phyloP scores from a whole-genome alignment of 768 basidiomycete genomes.

The Tricholoma terreum region DNA sequence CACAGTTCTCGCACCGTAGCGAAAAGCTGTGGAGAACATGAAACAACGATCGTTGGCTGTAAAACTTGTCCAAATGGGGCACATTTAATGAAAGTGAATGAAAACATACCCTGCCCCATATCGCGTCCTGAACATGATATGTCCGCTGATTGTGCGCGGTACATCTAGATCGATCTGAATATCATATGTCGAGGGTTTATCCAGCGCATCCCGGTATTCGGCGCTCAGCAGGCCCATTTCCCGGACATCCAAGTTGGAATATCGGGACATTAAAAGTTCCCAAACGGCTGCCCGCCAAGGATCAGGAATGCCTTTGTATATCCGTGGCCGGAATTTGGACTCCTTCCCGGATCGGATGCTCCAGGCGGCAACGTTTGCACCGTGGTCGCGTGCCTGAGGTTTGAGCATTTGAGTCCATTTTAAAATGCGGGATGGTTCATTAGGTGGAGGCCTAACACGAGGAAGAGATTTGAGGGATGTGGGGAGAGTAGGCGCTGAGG shows the following conservation, averaged over 20 bases:
- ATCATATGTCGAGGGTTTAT: slow-evolving; percentile 85
- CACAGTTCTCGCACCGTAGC: slow-evolving; percentile 77
- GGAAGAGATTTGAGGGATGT: slow-evolving; percentile 47
- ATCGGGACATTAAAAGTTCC: slow-evolving; percentile 72
- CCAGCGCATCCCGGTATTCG: slow-evolving; percentile 62
- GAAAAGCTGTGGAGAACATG: slow-evolving; percentile 93
- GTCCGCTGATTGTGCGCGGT: slow-evolving; percentile 91
- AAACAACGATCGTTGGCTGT: slow-evolving; percentile 90
- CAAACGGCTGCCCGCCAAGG: slow-evolving; percentile 93
- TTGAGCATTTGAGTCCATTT: slow-evolving; percentile 95
- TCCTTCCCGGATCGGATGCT: slow-evolving; percentile 60
- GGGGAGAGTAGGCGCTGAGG: slow-evolving; percentile 44
- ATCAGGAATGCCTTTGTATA: slow-evolving; percentile 96
- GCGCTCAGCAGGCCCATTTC: slow-evolving; percentile 42
- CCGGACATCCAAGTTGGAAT: slow-evolving; percentile 41
- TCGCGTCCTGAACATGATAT: slow-evolving; percentile 91
- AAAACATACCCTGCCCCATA: slow-evolving; percentile 92
- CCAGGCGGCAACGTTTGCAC: slow-evolving; percentile 80
- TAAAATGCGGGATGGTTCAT: slow-evolving; percentile 72
- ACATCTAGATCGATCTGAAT: slow-evolving; percentile 98
- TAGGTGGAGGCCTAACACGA: slow-evolving; percentile 44
- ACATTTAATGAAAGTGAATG: slow-evolving; percentile 5
- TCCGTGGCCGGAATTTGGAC: slow-evolving; percentile 66
- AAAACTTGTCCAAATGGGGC: background rate
- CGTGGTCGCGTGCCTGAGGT: slow-evolving; percentile 63